phyloP scores from a whole-genome alignment of 345 rosid species.

The Abelmoschus esculentus region DNA sequence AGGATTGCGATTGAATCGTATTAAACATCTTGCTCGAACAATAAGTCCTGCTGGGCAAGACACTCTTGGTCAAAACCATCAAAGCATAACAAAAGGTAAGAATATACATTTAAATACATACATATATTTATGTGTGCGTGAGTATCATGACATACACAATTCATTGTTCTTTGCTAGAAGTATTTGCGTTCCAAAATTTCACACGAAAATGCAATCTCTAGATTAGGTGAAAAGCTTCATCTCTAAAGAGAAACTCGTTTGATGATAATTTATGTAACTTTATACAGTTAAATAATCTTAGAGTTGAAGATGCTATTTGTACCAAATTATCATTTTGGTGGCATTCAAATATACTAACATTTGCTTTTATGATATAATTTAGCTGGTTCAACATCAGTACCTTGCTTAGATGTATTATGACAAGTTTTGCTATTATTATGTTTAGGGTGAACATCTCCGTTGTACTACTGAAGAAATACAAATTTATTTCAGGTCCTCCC shows the following conservation, averaged over 20 bases:
- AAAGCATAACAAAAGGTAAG: slow-evolving; percentile 38
- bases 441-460: neutral
- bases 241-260: neutral
- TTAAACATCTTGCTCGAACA: slow-evolving; percentile 65
- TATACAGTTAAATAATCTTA: neutral
- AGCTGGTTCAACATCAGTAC: neutral
- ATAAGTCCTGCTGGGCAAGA: slow-evolving; percentile 24
- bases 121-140: neutral
- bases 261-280: neutral
- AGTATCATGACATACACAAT: neutral
- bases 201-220: slow-evolving; percentile 1
- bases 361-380: neutral
- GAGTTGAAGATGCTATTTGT: neutral
- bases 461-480: neutral
- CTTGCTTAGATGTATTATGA: neutral
- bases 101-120: neutral
- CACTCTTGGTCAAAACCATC: slow-evolving; percentile 19
- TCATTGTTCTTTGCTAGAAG: neutral
- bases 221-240: neutral
- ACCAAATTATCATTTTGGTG: neutral
- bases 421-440: neutral
- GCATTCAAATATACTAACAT: neutral
- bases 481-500: neutral
- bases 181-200: neutral
- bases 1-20: slow-evolving; percentile 59